These are phyloP conservation scores for Chytriomyces sp. DNA, from an alignment of 192 early-diverging fungal genomes.

Conservation along the genomic window DNA sequence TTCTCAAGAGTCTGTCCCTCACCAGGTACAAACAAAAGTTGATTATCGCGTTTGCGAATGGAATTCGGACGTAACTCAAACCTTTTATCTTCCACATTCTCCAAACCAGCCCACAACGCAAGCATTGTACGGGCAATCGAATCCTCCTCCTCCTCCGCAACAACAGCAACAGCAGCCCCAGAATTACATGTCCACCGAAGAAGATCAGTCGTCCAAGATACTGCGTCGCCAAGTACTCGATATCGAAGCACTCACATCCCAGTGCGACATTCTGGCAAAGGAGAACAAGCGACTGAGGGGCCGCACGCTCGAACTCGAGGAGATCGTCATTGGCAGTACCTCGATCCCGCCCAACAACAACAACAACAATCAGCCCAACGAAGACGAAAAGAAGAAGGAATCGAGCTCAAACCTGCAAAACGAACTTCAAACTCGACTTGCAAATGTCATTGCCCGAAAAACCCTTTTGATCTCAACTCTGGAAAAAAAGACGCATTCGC, in stretches of 20 bases:
- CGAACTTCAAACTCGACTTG: neutral
- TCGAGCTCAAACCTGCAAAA: neutral
- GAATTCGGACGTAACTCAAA: neutral
- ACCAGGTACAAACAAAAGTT: neutral
- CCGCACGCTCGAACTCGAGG: constrained; percentile 11
- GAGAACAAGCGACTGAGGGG: constrained; percentile 20
- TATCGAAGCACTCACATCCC: constrained; percentile 17
- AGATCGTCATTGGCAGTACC: neutral
- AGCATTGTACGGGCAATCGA: neutral
- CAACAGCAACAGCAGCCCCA: constrained; percentile 6
- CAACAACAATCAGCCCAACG: neutral
- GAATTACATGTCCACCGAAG: neutral
- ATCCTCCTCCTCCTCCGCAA: neutral
- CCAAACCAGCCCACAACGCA: neutral
- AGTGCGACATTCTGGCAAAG: constrained; percentile 7
- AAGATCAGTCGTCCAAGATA: neutral
- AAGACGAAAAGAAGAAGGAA: neutral
- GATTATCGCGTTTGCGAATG: too few species aligned
- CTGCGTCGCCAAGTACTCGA: constrained; percentile 15
- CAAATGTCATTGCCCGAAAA: neutral
- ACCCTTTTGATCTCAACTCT: neutral
- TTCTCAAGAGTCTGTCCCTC: neutral
- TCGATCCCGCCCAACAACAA: neutral
- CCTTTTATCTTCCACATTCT: neutral
- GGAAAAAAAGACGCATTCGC: neutral